Evolutionary conservation across 805 yeast species (phyloP), one percentile per base, ranked within the genome.

Genomic region (Kodamaea neixiangensis): DNA sequence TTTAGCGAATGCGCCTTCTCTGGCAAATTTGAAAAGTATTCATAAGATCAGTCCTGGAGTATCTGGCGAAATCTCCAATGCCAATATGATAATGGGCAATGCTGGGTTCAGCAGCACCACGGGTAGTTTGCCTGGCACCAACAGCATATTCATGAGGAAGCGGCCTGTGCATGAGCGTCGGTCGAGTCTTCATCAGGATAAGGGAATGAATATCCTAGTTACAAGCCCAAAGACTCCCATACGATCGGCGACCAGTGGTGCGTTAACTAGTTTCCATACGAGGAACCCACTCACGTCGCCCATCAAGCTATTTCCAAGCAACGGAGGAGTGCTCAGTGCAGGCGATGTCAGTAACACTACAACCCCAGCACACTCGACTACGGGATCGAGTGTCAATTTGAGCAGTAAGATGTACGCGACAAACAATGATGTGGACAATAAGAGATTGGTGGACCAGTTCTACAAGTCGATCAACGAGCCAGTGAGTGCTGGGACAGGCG

Each of bases 391-490:
- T 15, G 49, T 47, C 20, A 47, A 47, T 19, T 25, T 42, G n/a
- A 25, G 15, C 7, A 46, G 33, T 7, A 37, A 46, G 15, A 21
- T 29, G 45, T 42, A 42, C 13, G 35, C 29, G 7, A 13, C 44
- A 2, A 42, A 20, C 34, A 44, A 34, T 17, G 53, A 44, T 10
- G 52, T 48, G 25, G 70, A 65, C 47, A 60, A 61, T 39, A 71
- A 71, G 53, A 59, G 73, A 31, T 58, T 74, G 49, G 77, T 72
- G 45, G 76, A 72, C 50, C 77, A 73, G 56, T 74, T 74, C 56
- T 71, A 69, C 58, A 67, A 56, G 43, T 44, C 67, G 40, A 31
- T 56, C 35, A 58, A 58, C 41, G 72, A 67, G 17, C 46, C 14
- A 22, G 21, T 14, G 11, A 9, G 13, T 25, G 31, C 31, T 25